These are phyloP conservation scores for Pleurotus platypus DNA, from an alignment of 768 basidiomycete species.

Conservation along the genomic window DNA sequence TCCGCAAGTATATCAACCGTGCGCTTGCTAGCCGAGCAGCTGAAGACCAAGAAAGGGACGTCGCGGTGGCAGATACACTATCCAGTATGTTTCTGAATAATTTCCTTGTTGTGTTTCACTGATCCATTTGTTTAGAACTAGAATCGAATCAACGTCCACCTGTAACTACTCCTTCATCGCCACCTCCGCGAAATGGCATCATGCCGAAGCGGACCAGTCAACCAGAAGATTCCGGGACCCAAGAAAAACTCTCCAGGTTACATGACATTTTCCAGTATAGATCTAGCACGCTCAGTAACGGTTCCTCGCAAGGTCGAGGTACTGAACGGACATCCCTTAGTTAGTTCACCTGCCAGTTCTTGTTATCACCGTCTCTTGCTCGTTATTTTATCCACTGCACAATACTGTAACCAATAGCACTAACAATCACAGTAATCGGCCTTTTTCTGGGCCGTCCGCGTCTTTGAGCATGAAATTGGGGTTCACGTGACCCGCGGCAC, in stretches of 20 bases:
- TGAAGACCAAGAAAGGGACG: slow-evolving; percentile 78
- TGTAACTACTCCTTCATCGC: slow-evolving; percentile 27
- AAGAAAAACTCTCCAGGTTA: slow-evolving; percentile 69
- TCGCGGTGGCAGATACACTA: slow-evolving; percentile 78
- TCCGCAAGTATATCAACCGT: slow-evolving; percentile 87
- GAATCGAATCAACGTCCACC: slow-evolving; percentile 49
- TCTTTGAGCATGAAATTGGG: neutral
- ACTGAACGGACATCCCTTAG: slow-evolving; percentile 16
- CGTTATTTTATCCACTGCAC: neutral
- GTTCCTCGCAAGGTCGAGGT: slow-evolving; percentile 30
- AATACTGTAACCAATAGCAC: slow-evolving; percentile 5
- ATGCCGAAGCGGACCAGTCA: slow-evolving; percentile 24
- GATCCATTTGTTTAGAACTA: slow-evolving; percentile 40
- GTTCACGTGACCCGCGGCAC: neutral
- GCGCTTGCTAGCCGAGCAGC: slow-evolving; percentile 86
- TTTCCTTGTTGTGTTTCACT: neutral
- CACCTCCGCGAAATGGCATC: slow-evolving; percentile 19
- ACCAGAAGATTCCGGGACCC: slow-evolving; percentile 34
- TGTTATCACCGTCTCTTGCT: neutral
- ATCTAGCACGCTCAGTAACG: slow-evolving; percentile 54
- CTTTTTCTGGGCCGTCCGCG: neutral
- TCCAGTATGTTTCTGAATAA: slow-evolving; percentile 52
- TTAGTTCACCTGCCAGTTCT: neutral
- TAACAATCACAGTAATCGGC: slow-evolving; percentile 1
- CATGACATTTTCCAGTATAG: slow-evolving; percentile 85